Percentiles rank a stretch among this genome's conserved stretches.
These are phyloP conservation scores for Colletotrichum nymphaeae DNA, from an alignment of 2,329 filamentous ascomycete genomes.

Conservation along the genomic window DNA sequence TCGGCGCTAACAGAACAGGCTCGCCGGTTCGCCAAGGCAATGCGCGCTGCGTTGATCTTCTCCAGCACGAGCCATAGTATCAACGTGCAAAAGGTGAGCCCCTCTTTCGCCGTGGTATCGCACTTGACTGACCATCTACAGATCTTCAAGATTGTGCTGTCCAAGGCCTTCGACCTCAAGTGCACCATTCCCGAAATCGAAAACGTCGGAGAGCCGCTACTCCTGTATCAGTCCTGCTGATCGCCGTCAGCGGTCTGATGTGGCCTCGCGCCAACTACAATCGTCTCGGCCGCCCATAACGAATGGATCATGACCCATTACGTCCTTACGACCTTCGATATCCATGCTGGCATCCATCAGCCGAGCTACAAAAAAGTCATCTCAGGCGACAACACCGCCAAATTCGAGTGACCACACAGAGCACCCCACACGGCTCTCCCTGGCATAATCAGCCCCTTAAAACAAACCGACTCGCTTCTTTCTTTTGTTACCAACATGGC, in stretches of 20 bases:
- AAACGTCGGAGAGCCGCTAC: slow-evolving; percentile 93
- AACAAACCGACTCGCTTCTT: slow-evolving; percentile 19
- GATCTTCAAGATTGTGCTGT: slow-evolving; percentile 99
- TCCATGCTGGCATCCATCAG: slow-evolving; percentile 23
- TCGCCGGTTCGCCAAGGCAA: slow-evolving; percentile 95
- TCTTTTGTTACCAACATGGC: slow-evolving; percentile 30
- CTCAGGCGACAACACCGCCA: neutral
- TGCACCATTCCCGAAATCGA: slow-evolving; percentile 99
- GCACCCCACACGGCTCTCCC: slow-evolving; percentile 8
- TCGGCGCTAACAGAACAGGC: slow-evolving; percentile 66
- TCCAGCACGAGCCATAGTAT: slow-evolving; percentile 99
- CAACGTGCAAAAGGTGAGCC: slow-evolving; percentile 92
- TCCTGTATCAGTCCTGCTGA: slow-evolving; percentile 82
- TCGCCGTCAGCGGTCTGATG: slow-evolving; percentile 8
- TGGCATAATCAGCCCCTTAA: slow-evolving; percentile 17
- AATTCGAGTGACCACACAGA: slow-evolving; percentile 19
- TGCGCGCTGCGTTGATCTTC: slow-evolving; percentile 98
- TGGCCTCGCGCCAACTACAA: neutral
- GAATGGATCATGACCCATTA: slow-evolving; percentile 38
- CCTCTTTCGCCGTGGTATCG: neutral
- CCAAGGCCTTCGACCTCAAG: slow-evolving; percentile 98
- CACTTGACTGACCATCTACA: slow-evolving; percentile 49
- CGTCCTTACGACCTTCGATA: slow-evolving; percentile 35
- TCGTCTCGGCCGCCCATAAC: slow-evolving; percentile 17
- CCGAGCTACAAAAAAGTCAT: slow-evolving; percentile 15